phyloP scores from a whole-genome alignment of 345 rosid genomes.

The Dipteronia dyeriana region DNA sequence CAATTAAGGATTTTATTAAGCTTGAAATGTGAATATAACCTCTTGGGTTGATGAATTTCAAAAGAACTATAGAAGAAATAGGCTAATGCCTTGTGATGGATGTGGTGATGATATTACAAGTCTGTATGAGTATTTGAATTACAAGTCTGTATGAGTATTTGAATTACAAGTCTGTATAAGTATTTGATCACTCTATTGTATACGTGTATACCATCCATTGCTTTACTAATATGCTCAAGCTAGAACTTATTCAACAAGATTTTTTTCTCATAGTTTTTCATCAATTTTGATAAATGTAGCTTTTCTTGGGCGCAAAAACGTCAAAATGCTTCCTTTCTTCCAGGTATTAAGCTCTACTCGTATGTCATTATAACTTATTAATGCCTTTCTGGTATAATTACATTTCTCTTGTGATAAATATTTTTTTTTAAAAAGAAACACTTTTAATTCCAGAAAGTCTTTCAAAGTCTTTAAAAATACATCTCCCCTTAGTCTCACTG shows the following conservation, averaged over 20 bases:
- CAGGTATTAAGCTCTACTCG: constrained; percentile 32
- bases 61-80: no score
- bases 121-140: no score
- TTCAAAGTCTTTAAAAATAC: no score
- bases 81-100: not conserved
- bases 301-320: constrained; percentile 58
- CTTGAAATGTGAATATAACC: not conserved
- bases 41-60: no score
- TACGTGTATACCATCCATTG: not conserved
- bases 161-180: no score
- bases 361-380: not conserved
- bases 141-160: no score
- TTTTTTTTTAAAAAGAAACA: not conserved
- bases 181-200: no score
- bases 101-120: not conserved
- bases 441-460: no score
- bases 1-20: not conserved
- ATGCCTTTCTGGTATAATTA: not conserved
- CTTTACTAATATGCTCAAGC: not conserved
- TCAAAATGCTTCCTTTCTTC: constrained; percentile 38
- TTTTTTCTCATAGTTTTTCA: not conserved
- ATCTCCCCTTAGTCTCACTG: no score
- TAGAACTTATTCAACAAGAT: not conserved
- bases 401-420: not conserved
- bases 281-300: constrained; percentile 29